A percentile compares a stretch with the other conserved stretches of the same genome.
Conservation (phyloP, 2,329 filamentous ascomycete genomes). For the Fusarium sp. region DNA sequence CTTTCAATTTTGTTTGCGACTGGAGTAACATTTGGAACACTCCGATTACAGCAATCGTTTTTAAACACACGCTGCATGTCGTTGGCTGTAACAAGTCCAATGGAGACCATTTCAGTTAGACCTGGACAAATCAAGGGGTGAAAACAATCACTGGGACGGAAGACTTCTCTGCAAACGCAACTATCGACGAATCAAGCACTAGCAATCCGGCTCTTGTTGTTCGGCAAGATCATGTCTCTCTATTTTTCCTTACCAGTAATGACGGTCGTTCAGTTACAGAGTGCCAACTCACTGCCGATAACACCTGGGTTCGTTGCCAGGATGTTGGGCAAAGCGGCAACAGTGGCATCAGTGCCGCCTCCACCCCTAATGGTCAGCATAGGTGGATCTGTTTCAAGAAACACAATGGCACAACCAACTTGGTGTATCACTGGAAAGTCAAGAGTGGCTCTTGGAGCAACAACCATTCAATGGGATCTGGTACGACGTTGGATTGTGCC, state of each 20-base stretch:
- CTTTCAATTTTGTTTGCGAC: not conserved
- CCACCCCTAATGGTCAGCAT: not conserved
- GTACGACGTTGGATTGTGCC: not conserved
- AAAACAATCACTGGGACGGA: not conserved
- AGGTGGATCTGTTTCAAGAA: not conserved
- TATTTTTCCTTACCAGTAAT: not conserved
- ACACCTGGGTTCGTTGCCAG: not conserved
- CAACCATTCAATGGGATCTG: not conserved
- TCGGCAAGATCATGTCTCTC: not conserved
- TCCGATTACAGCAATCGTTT: not conserved
- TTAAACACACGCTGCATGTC: not conserved
- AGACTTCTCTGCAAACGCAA: not conserved
- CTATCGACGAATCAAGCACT: not conserved
- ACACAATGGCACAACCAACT: not conserved
- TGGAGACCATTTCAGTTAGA: not conserved
- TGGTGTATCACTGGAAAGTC: not conserved
- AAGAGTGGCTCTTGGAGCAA: not conserved
- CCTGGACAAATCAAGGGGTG: not conserved
- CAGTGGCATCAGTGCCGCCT: not conserved
- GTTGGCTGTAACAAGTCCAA: not conserved
- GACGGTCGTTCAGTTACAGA: not conserved
- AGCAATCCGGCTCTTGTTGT: not conserved
- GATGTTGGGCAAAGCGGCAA: not conserved
- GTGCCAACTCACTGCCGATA: not conserved
- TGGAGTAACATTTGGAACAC: not conserved